Percentiles rank a stretch among this genome's conserved stretches.
These are phyloP conservation scores for Limnanthes douglasii DNA, from an alignment of 345 rosid genomes.

Conservation along the genomic window DNA sequence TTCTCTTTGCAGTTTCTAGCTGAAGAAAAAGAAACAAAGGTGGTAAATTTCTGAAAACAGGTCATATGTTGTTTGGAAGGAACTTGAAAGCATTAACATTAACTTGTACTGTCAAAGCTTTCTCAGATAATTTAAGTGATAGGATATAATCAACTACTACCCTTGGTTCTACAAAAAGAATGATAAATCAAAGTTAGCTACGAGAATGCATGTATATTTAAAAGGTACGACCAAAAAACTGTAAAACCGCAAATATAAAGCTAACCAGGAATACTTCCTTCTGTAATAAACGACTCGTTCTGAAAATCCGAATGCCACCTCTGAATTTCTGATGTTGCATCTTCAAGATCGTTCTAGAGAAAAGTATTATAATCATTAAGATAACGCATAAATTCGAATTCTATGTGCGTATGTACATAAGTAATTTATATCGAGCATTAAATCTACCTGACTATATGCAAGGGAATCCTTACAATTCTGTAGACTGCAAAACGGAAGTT, in stretches of 20 bases:
- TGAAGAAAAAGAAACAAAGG: conserved; percentile 23
- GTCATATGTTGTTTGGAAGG: too few species aligned
- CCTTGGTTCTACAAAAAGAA: conserved; percentile 52
- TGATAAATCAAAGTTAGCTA: conserved; percentile 2
- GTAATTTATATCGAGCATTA: conserved; percentile 4
- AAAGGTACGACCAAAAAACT: not conserved
- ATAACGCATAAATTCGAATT: not conserved
- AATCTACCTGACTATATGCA: conserved; percentile 59
- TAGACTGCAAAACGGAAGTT: conserved; percentile 44
- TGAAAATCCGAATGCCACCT: conserved; percentile 77
- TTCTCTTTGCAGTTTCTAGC: conserved; percentile 89
- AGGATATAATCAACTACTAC: conserved; percentile 60
- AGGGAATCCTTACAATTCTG: conserved; percentile 62
- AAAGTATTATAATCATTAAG: conserved; percentile 4
- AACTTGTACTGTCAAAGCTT: conserved; percentile 77
- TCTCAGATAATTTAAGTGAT: conserved; percentile 70
- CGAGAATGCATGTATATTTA: not conserved
- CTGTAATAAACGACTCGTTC: conserved; percentile 49
- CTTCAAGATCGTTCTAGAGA: conserved; percentile 56
- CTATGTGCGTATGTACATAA: too few species aligned
- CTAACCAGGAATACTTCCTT: conserved; percentile 74
- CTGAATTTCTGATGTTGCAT: conserved; percentile 59
- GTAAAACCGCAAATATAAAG: conserved; percentile 6
- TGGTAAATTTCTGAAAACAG: conserved; percentile 8
- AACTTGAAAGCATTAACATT: conserved; percentile 6